These are phyloP conservation scores for Pseudoperonospora humuli DNA, from an alignment of 352 stramenopile genomes.

Conservation along the genomic window DNA sequence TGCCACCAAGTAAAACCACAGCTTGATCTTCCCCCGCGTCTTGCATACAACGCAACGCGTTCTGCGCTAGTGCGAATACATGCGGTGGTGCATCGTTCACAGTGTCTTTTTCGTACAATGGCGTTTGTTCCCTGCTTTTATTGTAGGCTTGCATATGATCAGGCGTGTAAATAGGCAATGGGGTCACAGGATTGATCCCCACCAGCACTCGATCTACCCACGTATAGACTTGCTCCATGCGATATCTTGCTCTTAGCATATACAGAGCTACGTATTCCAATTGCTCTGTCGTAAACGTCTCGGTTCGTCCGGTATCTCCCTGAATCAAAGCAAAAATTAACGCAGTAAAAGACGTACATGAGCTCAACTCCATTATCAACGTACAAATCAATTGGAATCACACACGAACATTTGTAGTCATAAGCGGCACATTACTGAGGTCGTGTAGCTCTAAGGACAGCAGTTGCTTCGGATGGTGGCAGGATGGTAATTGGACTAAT, in stretches of 20 bases:
- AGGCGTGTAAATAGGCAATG: constrained; percentile 76
- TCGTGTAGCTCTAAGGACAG: constrained; percentile 50
- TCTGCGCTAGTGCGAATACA: constrained; percentile 72
- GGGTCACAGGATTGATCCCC: constrained; percentile 57
- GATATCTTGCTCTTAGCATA: constrained; percentile 61
- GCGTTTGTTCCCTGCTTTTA: constrained; percentile 47
- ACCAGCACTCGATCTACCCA: constrained; percentile 74
- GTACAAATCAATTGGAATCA: too few relatives aligned
- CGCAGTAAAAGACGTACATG: too few relatives aligned
- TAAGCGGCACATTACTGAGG: constrained; percentile 56
- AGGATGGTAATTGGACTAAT: constrained; percentile 46
- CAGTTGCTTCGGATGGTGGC: constrained; percentile 61
- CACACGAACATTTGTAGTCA: constrained; percentile 45
- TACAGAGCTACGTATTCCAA: constrained; percentile 73
- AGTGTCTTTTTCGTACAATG: constrained; percentile 43
- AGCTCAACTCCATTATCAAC: too few relatives aligned
- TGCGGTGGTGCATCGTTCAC: constrained; percentile 63
- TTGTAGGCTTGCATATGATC: constrained; percentile 78
- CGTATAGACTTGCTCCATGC: constrained; percentile 80
- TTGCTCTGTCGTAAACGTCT: constrained; percentile 50
- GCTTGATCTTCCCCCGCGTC: constrained; percentile 73
- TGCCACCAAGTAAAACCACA: constrained; percentile 62
- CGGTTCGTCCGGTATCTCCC: constrained; percentile 48
- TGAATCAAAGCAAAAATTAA: neutral
- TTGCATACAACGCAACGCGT: constrained; percentile 70